A percentile compares a stretch with the other conserved stretches of the same genome.
phyloP scores from a whole-genome alignment of 495 filamentous ascomycete genomes.

The Neurospora africana region DNA sequence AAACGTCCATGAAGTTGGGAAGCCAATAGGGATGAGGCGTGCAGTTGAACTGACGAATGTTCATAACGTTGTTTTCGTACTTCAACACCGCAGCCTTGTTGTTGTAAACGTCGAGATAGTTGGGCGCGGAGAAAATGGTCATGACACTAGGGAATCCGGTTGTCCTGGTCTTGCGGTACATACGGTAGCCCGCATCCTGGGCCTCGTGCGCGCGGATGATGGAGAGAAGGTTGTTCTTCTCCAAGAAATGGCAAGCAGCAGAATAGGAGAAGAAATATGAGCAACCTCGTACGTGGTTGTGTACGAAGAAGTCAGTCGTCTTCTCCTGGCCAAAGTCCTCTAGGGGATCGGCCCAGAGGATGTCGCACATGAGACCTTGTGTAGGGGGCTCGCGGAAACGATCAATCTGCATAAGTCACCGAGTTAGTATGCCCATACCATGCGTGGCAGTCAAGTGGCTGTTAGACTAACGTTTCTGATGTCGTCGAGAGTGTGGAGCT shows the following conservation, averaged over 20 bases:
- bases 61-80: slow-evolving; percentile 99
- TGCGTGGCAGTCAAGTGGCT: neutral
- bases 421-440: neutral
- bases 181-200: slow-evolving; percentile 95
- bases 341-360: slow-evolving; percentile 97
- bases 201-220: slow-evolving; percentile 98
- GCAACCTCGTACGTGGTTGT: slow-evolving; percentile 96
- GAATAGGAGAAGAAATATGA: slow-evolving; percentile 99
- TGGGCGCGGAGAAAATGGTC: slow-evolving; percentile 98
- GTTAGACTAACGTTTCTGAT: slow-evolving; percentile 59
- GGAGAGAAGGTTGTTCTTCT: slow-evolving; percentile 97
- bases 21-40: slow-evolving; percentile 99
- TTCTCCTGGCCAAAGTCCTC: slow-evolving; percentile 99
- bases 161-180: slow-evolving; percentile 97
- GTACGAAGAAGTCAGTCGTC: slow-evolving; percentile 89
- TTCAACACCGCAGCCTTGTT: slow-evolving; percentile 98
- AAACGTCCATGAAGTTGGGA: slow-evolving; percentile 99
- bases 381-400: slow-evolving; percentile 96
- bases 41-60: slow-evolving; percentile 99
- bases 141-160: slow-evolving; percentile 98
- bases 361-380: slow-evolving; percentile 97
- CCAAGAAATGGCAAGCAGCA: slow-evolving; percentile 92
- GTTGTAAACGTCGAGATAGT: slow-evolving; percentile 99
- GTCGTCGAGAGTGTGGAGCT: slow-evolving; percentile 91
- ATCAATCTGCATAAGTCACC: slow-evolving; percentile 58